These are phyloP conservation scores for Diversispora epigaea DNA, from an alignment of 192 early-diverging fungal species.

Conservation along the genomic window DNA sequence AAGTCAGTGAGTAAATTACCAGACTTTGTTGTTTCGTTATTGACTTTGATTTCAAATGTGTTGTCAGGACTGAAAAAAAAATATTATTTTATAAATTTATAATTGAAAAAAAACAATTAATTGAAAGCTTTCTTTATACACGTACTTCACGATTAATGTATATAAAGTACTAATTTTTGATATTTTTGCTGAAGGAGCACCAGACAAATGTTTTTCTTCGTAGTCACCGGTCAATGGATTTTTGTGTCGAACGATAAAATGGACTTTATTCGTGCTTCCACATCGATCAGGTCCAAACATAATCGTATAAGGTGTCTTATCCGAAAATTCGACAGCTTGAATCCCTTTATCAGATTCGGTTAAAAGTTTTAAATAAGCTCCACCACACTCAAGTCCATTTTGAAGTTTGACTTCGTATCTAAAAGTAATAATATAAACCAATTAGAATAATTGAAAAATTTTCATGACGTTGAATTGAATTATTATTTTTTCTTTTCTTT, in stretches of 20 bases:
- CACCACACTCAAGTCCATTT: slow-evolving; percentile 84
- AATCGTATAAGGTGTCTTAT: slow-evolving; percentile 79
- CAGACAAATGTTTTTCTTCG: slow-evolving; percentile 83
- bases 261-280: slow-evolving; percentile 84
- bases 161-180: slow-evolving; percentile 73
- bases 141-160: slow-evolving; percentile 72
- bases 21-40: slow-evolving; percentile 60
- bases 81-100: not conserved
- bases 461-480: no score
- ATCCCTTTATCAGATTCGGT: slow-evolving; percentile 60
- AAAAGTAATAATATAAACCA: not conserved
- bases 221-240: slow-evolving; percentile 77
- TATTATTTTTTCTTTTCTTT: no score
- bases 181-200: slow-evolving; percentile 66
- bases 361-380: slow-evolving; percentile 90
- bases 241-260: slow-evolving; percentile 91
- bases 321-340: slow-evolving; percentile 67
- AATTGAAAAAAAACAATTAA: no score
- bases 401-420: slow-evolving; percentile 87
- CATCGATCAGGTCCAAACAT: slow-evolving; percentile 97
- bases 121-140: not conserved
- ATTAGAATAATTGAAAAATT: no score
- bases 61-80: slow-evolving; percentile 65
- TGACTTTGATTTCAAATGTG: slow-evolving; percentile 74
- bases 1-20: slow-evolving; percentile 81